Conservation (phyloP, 306 rosid genomes). For the Dicorynia guianensis region DNA sequence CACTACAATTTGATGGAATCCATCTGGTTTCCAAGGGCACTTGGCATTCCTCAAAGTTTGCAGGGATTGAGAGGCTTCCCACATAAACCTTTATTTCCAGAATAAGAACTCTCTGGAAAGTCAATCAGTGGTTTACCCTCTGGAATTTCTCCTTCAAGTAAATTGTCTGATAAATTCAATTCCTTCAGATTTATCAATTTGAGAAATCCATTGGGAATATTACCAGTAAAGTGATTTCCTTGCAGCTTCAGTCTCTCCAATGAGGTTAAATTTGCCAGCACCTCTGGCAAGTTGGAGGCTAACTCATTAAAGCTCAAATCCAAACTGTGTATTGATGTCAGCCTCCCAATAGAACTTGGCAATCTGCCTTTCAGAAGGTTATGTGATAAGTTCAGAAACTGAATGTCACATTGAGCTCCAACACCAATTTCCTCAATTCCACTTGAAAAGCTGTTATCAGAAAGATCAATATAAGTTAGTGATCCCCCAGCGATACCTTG, state of each 20-base stretch:
- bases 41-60: conserved; percentile 40
- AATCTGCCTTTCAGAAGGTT: conserved; percentile 63
- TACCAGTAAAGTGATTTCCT: conserved; percentile 61
- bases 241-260: conserved; percentile 69
- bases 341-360: conserved; percentile 50
- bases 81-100: conserved; percentile 72
- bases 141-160: conserved; percentile 78
- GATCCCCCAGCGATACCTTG: conserved; percentile 47
- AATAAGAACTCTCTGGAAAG: conserved; percentile 64
- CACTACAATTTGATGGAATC: conserved; percentile 7
- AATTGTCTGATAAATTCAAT: conserved; percentile 65
- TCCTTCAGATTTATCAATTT: conserved; percentile 58
- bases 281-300: conserved; percentile 58
- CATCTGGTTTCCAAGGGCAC: background rate
- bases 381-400: conserved; percentile 65
- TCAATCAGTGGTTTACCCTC: conserved; percentile 61
- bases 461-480: conserved; percentile 61
- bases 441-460: conserved; percentile 64
- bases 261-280: conserved; percentile 52
- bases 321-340: conserved; percentile 54
- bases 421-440: conserved; percentile 56
- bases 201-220: conserved; percentile 64
- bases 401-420: conserved; percentile 50
- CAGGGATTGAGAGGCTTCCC: conserved; percentile 80
- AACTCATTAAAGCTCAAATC: conserved; percentile 69